Evolutionary conservation across 129 eudicot genomes (phyloP), one percentile per base, ranked within the genome.

Genomic region (Helichrysum umbraculigerum): DNA sequence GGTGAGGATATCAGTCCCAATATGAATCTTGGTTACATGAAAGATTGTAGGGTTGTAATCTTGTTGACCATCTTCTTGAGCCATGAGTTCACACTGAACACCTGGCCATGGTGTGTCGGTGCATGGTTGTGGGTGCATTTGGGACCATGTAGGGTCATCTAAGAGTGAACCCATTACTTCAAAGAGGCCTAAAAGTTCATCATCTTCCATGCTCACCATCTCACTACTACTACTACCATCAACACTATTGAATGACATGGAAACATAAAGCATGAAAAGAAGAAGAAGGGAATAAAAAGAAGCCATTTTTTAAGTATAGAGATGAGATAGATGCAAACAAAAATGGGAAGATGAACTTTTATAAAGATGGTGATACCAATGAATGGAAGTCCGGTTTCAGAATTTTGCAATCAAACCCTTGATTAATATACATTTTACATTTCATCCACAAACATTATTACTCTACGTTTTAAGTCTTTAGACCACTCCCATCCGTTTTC

Each of bases 61-160:
- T 74, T 80, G 79, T 47, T 30, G 75, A 51, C 76, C 81, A 68
- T 74, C 65, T 67, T 80, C 84, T 80, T 80, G 84, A 80, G 57
- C 84, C 79, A 81, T 78, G 68, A 89, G 82, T 81, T 86, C 91
- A 85, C 95, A 89, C 37, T 86, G 89, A 14, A 89, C 81, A 72
- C 95, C 95, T 41, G 91, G 91, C 95, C 95, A 89, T 74, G 95
- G 95, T 11, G 95, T 89, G 37, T 86, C 84, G 15, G 93, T 86
- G 74, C 93, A 88, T 39, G 93, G 93, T 68, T 72, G 82, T 63
- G 91, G 95, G 81, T 89, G 91, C 79, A 72, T 70, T 61, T 89
- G 86, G 50, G 89, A 82, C 95, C 95, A 89, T 21, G 82, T 82
- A 19, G 91, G 87, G 60, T 89, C 95, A 7, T 82, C 91, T 60